phyloP scores from a whole-genome alignment of 768 basidiomycete species.

The Phaeotremella fagi region DNA sequence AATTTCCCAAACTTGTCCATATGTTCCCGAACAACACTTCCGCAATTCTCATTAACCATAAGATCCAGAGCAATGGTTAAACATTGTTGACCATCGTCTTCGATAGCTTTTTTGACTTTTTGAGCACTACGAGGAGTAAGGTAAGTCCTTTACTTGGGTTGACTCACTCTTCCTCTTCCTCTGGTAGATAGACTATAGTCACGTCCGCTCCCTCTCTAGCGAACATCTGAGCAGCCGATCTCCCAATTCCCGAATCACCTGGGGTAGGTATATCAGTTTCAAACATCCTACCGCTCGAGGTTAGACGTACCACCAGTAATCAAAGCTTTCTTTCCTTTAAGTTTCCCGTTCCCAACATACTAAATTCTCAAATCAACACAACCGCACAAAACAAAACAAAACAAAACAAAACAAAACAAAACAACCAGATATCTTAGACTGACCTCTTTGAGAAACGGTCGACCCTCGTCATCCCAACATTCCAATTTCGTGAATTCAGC shows the following conservation, averaged over 20 bases:
- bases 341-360: slow-evolving; percentile 57
- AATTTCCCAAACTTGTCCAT: slow-evolving; percentile 50
- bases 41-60: slow-evolving; percentile 50
- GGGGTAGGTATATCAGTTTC: background rate
- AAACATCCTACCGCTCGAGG: background rate
- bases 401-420: background rate
- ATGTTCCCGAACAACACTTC: slow-evolving; percentile 55
- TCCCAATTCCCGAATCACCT: slow-evolving; percentile 40
- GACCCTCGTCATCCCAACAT: slow-evolving; percentile 55
- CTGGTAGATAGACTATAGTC: slow-evolving; percentile 54
- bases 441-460: slow-evolving; percentile 53
- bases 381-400: background rate
- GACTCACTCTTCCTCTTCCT: slow-evolving; percentile 57
- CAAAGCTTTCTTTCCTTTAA: slow-evolving; percentile 46
- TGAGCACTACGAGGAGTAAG: slow-evolving; percentile 46
- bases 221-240: slow-evolving; percentile 45
- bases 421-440: background rate
- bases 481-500: slow-evolving; percentile 49
- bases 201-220: slow-evolving; percentile 52
- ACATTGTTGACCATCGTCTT: slow-evolving; percentile 50
- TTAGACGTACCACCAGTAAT: slow-evolving; percentile 35
- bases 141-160: background rate
- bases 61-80: slow-evolving; percentile 51
- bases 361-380: slow-evolving; percentile 19
- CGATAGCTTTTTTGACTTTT: slow-evolving; percentile 53